Base-by-base conservation (phyloP, 768 basidiomycete genomes). In the Kondoa malvinella region DNA sequence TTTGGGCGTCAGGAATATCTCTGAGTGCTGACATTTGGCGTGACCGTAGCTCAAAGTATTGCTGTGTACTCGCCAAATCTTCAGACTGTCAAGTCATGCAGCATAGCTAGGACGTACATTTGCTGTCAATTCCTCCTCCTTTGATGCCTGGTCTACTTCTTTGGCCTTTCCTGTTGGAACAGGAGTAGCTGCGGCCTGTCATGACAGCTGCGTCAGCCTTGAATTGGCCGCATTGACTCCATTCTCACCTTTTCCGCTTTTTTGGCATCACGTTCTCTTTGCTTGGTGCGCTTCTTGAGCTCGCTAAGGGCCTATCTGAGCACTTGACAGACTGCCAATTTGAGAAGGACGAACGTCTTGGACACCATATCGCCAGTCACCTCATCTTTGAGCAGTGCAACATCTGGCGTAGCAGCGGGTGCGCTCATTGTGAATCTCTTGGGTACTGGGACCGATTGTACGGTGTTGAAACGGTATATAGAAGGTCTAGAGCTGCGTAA, bases 281-380 rank as follows among this genome's bases (percentile, higher is more conserved):
- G 84, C 82, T 95, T 92, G 77, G 88, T 83, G 71, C 92, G 84
- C 74, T 88, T 84, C 84, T 97, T 99, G 76, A 97, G 83, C 78
- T 95, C 92, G 74, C 92, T 96, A 34, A 58, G 26, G 69, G 58
- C 66, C 50, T 56, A 59, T 2, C 8, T 56, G 61, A 25, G 2
- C 1, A 21, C 56, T n/a, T 26, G 34, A 26, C 25, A 64, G 16
- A 2, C 62, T n/a, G n/a, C n/a, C n/a, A n/a, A n/a, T n/a, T n/a
- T n/a, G n/a, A n/a, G 26, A 64, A 34, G 57, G 25, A 82, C 86
- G 68, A 65, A 94, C 94, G 83, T 83, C 84, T 99, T 99, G 79
- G 91, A 95, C 75, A 99, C 85, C 86, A 95, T 82, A 78, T 97
- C 92, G 34, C 92, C 92, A 0, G 94, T 95, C 71, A 91, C 83